Evolutionary conservation across 2,329 filamentous ascomycete species (phyloP).

Genomic region (Aspergillus aculeatus): DNA sequence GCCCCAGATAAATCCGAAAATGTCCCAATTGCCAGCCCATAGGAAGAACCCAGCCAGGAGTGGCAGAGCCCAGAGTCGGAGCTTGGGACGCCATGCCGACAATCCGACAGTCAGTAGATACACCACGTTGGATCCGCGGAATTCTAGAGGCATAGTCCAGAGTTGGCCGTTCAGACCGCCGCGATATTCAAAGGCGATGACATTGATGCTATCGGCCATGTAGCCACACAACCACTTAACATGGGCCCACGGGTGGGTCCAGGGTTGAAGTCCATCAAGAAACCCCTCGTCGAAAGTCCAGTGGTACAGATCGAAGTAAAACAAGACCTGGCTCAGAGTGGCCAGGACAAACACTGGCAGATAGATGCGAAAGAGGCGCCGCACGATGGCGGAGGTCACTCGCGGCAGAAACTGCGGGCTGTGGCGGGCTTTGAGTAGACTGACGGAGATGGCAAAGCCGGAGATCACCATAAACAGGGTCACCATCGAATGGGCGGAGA

Average conservation of each 20-base stretch:
- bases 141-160: constrained; percentile 27
- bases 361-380: constrained; percentile 22
- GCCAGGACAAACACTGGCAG: constrained; percentile 20
- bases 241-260: constrained; percentile 20
- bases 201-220: constrained; percentile 23
- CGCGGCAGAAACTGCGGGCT: constrained; percentile 7
- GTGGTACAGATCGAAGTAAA: constrained; percentile 20
- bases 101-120: constrained; percentile 12
- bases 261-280: constrained; percentile 16
- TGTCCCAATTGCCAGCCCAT: constrained; percentile 25
- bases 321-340: constrained; percentile 19
- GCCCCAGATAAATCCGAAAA: constrained; percentile 23
- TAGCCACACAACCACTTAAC: constrained; percentile 19
- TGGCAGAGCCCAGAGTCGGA: constrained; percentile 14
- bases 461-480: constrained; percentile 59
- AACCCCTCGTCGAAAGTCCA: constrained; percentile 17
- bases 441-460: constrained; percentile 57
- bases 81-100: constrained; percentile 16
- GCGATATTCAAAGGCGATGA: constrained; percentile 21
- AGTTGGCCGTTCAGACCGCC: constrained; percentile 21
- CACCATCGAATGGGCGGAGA: constrained; percentile 45
- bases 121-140: constrained; percentile 22
- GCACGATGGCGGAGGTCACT: constrained; percentile 19
- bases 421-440: constrained; percentile 44
- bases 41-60: constrained; percentile 16